Conservation (phyloP, 768 basidiomycete genomes). For the Leucocoprinus birnbaumii region DNA sequence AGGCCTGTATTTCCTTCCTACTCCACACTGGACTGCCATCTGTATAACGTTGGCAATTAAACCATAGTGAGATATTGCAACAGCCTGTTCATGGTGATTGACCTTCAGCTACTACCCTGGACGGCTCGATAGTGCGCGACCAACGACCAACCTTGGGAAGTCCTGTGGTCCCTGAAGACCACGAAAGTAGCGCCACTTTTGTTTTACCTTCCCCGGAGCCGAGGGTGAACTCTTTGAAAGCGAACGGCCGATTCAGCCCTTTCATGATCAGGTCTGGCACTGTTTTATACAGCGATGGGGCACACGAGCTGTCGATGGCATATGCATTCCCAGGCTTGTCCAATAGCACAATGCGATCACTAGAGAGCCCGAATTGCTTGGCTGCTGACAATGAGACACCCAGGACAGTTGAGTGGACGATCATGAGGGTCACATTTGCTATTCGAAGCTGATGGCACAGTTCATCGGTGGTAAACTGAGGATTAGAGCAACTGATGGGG, state of each 20-base stretch:
- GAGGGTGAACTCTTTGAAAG: constrained; percentile 43
- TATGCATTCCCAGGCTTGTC: constrained; percentile 18
- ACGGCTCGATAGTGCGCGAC: neutral
- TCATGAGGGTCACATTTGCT: constrained; percentile 38
- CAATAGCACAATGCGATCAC: constrained; percentile 46
- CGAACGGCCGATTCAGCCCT: constrained; percentile 18
- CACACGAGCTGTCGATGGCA: neutral
- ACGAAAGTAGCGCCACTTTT: constrained; percentile 58
- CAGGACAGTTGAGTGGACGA: constrained; percentile 44
- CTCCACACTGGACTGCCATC: constrained; percentile 39
- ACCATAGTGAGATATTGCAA: constrained; percentile 51
- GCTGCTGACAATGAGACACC: constrained; percentile 43
- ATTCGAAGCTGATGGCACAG: constrained; percentile 47
- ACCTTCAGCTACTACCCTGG: neutral
- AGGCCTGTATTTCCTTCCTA: constrained; percentile 20
- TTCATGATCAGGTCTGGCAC: constrained; percentile 25
- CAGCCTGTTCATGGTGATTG: constrained; percentile 29
- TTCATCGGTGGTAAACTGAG: constrained; percentile 49
- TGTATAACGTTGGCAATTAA: constrained; percentile 56
- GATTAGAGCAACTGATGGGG: constrained; percentile 46
- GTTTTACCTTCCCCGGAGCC: constrained; percentile 51
- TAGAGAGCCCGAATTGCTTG: constrained; percentile 29
- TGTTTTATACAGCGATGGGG: constrained; percentile 12
- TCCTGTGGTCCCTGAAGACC: constrained; percentile 71
- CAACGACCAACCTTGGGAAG: constrained; percentile 47